Evolutionary conservation across 768 basidiomycete species (phyloP).

Genomic region (Hypsizygus marmoreus): DNA sequence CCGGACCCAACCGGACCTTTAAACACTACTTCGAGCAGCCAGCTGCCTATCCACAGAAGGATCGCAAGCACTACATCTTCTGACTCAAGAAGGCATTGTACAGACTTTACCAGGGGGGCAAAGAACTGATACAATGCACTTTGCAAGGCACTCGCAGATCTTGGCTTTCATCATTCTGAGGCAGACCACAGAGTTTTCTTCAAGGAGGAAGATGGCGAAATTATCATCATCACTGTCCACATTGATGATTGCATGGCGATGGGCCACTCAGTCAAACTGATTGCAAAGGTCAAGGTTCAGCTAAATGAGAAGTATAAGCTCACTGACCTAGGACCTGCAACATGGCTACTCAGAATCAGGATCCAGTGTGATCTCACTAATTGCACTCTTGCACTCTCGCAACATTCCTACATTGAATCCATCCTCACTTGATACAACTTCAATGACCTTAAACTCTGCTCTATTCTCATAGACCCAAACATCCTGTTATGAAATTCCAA

Average conservation of each 20-base stretch:
- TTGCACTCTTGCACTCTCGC: slow-evolving; percentile 20
- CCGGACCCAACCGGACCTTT: too few relatives aligned
- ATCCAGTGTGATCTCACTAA: slow-evolving; percentile 15
- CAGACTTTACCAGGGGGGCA: slow-evolving; percentile 25
- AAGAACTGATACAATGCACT: too few relatives aligned
- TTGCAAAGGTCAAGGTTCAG: not conserved
- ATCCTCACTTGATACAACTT: slow-evolving; percentile 14
- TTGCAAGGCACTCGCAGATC: not conserved
- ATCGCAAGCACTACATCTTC: not conserved
- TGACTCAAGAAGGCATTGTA: slow-evolving; percentile 26
- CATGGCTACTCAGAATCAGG: slow-evolving; percentile 22
- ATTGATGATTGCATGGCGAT: slow-evolving; percentile 7
- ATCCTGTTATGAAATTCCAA: too few relatives aligned
- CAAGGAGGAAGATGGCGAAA: not conserved
- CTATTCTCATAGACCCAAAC: slow-evolving; percentile 21
- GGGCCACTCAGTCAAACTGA: not conserved
- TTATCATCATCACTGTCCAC: slow-evolving; percentile 3
- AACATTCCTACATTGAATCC: slow-evolving; percentile 16
- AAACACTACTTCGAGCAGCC: slow-evolving; percentile 3
- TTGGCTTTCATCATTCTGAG: slow-evolving; percentile 6
- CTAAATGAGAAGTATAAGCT: slow-evolving; percentile 19
- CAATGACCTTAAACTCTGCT: slow-evolving; percentile 11
- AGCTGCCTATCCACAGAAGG: not conserved
- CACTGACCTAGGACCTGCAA: slow-evolving; percentile 26
- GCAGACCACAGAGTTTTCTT: slow-evolving; percentile 10